Conservation (phyloP, 106 monocot genomes). For the Iris macrosiphon region DNA sequence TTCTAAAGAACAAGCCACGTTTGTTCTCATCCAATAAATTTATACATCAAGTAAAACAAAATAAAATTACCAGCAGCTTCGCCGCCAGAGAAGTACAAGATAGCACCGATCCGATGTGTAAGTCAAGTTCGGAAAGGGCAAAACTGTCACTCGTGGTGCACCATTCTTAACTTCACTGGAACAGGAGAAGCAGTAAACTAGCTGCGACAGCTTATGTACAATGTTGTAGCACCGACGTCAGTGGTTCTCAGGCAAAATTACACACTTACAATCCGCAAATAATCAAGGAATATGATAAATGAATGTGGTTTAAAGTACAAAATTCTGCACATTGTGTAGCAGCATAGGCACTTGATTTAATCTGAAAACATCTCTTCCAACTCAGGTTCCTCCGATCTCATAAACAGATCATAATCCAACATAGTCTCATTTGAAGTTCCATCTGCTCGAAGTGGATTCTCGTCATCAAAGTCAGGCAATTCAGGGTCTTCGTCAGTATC, state of each 20-base stretch:
- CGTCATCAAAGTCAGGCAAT: conserved; percentile 47
- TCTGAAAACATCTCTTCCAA: conserved; percentile 75
- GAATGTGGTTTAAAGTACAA: neutral
- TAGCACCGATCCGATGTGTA: no score
- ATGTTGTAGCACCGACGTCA: neutral
- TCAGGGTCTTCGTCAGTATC: conserved; percentile 36
- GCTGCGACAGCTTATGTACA: no score
- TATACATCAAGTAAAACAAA: no score
- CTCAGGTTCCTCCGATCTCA: conserved; percentile 42
- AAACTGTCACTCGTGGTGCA: no score
- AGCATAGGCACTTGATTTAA: conserved; percentile 7
- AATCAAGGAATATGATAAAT: conserved; percentile 4
- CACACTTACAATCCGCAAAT: neutral
- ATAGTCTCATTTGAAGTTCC: conserved; percentile 11
- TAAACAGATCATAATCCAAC: conserved; percentile 18
- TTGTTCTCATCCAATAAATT: no score
- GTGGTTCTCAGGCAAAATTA: neutral
- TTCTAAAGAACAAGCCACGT: no score
- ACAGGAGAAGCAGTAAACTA: no score
- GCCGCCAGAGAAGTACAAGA: no score
- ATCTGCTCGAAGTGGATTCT: conserved; percentile 16
- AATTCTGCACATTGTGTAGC: conserved; percentile 8
- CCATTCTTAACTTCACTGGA: no score
- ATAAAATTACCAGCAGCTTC: no score
- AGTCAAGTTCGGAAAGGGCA: no score